These are phyloP conservation scores for Prunus persica DNA, from an alignment of 306 rosid species.

Conservation along the genomic window Prunus_persica_NCBIv2 NC_034010.1:23075501-23076000, in stretches of 20 bases:
- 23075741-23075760: too few species aligned
- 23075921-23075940: conserved; percentile 26
- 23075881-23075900: not conserved
- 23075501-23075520: conserved; percentile 21
- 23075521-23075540: conserved; percentile 31
- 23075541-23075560: conserved; percentile 37
- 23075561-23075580: conserved; percentile 34
- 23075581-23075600: conserved; percentile 31
- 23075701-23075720: too few species aligned
- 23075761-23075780: too few species aligned
- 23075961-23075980: conserved; percentile 19
- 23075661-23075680: not conserved
- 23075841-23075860: not conserved
- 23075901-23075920: conserved; percentile 19
- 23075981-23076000: conserved; percentile 22
- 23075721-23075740: too few species aligned
- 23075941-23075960: conserved; percentile 17
- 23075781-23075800: too few species aligned
- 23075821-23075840: not conserved
- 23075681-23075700: too few species aligned
- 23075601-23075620: not conserved
- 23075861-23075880: not conserved
- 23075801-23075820: not conserved
- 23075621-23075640: not conserved
- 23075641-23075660: not conserved